Evolutionary conservation across 2,329 filamentous ascomycete species (phyloP).

Genomic region (Trichoderma sp.): DNA sequence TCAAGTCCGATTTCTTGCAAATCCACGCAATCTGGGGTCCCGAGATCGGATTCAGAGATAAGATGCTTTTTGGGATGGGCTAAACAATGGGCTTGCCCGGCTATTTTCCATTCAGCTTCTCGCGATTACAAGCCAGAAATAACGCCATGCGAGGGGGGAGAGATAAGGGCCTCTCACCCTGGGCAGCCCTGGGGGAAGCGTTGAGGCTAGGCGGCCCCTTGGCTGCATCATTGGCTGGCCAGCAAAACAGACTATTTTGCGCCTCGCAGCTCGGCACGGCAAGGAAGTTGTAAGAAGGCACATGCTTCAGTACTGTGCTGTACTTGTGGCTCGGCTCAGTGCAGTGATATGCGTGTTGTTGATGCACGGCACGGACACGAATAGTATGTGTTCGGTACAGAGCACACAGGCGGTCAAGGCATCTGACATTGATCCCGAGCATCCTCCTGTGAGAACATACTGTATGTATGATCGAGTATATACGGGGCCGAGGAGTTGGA

Average conservation of each 20-base stretch:
- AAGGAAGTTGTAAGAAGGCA: neutral
- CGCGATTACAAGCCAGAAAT: conserved; percentile 12
- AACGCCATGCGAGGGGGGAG: conserved; percentile 17
- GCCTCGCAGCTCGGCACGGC: conserved; percentile 13
- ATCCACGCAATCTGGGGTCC: neutral
- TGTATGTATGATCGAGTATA: neutral
- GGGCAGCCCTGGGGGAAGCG: neutral
- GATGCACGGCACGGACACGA: neutral
- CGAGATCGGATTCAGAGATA: conserved; percentile 5
- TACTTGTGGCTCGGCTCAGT: neutral
- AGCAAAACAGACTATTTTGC: conserved; percentile 11
- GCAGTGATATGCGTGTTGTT: neutral
- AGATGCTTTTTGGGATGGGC: neutral
- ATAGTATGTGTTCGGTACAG: neutral
- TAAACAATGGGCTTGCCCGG: neutral
- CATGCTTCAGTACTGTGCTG: neutral
- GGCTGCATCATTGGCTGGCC: conserved; percentile 13
- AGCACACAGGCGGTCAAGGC: neutral
- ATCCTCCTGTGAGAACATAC: neutral
- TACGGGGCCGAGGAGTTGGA: neutral
- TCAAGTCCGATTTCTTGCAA: neutral
- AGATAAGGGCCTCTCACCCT: conserved; percentile 17
- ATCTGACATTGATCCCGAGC: neutral
- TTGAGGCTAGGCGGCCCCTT: neutral
- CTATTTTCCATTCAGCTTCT: conserved; percentile 6